Base-by-base conservation (phyloP, 2,329 filamentous ascomycete species). In the Pseudopithomyces chartarum region DNA sequence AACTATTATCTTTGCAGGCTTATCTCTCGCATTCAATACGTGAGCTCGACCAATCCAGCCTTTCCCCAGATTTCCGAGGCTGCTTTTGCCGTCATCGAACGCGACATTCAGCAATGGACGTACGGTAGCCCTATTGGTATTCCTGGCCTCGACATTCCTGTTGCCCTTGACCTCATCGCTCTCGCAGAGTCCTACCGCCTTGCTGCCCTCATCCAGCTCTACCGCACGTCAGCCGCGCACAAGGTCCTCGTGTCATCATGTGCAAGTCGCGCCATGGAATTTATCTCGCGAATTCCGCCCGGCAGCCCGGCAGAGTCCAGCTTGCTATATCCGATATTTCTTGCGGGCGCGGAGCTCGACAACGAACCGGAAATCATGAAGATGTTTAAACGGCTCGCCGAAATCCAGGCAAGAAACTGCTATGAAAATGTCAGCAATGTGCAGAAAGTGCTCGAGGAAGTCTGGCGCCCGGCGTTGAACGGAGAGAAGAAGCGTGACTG, bases 391-490 rank as follows among this genome's bases (percentile, higher is more conserved):
- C 57, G 72, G 38, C 58, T 75, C 7, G 67, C 67, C 26, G 66
- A 65, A 2, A 74, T 75, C 11, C 70, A 73, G 32, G 63, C 66
- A 7, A 59, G 71, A n/a, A 73, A 75, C 47, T 62, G 64, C 7
- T 75, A 75, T 54, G 71, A 73, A 40, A 75, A 75, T 49, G 66
- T 73, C 1, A 64, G 63, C 38, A 70, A 64, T 54, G 71, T 73
- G 3, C 68, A 72, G 19, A 70, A 71, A 19, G 70, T 75, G n/a
- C 56, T 75, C 4, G 67, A 70, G 44, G 72, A 74, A 36, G 71
- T 75, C 11, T 75, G 72, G 72, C 59, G 67, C 29, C 65, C 70
- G 20, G 69, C 65, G 7, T 50, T 70, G 20, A 67, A 71, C 53
- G 67, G 69, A 3, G 65, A 65, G 1, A 46, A 59, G 46, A 66